Percentiles rank a stretch among this genome's conserved stretches.
These are phyloP conservation scores for Dalbergia cultrata DNA, from an alignment of 306 rosid species.

Conservation along the genomic window DNA sequence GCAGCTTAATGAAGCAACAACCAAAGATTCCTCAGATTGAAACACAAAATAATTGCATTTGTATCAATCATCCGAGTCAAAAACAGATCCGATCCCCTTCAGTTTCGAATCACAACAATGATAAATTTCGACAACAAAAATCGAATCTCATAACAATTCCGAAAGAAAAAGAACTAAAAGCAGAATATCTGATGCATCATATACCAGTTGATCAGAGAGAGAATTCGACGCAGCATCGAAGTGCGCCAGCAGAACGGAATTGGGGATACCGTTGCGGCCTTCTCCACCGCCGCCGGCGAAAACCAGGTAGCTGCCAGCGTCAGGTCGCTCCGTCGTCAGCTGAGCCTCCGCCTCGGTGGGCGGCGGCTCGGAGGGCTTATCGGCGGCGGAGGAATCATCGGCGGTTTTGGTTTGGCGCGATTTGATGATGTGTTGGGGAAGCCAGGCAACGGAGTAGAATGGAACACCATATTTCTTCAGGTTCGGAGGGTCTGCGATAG, in stretches of 20 bases:
- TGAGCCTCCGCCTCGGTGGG: constrained; percentile 6
- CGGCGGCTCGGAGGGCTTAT: constrained; percentile 34
- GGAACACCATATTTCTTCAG: constrained; percentile 86
- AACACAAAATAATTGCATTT: constrained; percentile 4
- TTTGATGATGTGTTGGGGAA: constrained; percentile 50
- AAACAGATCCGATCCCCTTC: constrained; percentile 40
- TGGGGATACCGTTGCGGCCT: constrained; percentile 86
- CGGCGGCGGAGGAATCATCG: constrained; percentile 50
- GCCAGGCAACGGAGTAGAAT: constrained; percentile 78
- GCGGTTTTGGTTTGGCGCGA: constrained; percentile 44
- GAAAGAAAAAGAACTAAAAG: background rate
- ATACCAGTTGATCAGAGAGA: constrained; percentile 79
- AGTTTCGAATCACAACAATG: background rate
- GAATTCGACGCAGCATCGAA: constrained; percentile 64
- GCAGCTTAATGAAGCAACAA: constrained; percentile 23
- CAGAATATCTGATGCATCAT: constrained; percentile 38
- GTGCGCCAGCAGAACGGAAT: constrained; percentile 65
- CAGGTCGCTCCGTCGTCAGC: background rate
- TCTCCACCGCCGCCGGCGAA: constrained; percentile 94
- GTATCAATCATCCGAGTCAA: constrained; percentile 6
- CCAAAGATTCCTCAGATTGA: constrained; percentile 1
- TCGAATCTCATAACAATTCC: constrained; percentile 25
- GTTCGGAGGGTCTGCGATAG: constrained; percentile 53
- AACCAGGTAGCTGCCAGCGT: constrained; percentile 54
- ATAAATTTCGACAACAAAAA: background rate